Percentiles rank a stretch among this genome's conserved stretches.
Conservation (phyloP, 176 grass and related monocot genomes). For the Chrysopogon serrulatus region DNA sequence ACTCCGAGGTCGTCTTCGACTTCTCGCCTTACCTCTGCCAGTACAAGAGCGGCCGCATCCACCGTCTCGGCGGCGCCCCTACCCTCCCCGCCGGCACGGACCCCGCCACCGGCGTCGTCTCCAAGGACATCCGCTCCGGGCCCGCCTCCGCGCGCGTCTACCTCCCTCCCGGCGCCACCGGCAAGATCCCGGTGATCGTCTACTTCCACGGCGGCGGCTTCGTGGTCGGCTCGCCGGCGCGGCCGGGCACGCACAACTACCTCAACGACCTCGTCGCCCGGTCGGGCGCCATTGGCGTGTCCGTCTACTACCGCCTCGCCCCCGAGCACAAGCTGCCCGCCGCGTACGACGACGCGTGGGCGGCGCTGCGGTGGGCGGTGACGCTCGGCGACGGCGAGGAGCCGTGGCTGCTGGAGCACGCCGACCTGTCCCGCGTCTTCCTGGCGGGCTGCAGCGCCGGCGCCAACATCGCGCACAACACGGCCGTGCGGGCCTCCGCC, state of each 20-base stretch:
- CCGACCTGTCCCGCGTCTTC: slow-evolving; percentile 59
- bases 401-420: slow-evolving; percentile 60
- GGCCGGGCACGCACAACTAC: slow-evolving; percentile 60
- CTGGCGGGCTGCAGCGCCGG: slow-evolving; percentile 62
- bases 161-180: slow-evolving; percentile 34
- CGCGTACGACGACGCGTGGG: slow-evolving; percentile 69
- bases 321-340: slow-evolving; percentile 72
- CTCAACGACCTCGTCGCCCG: slow-evolving; percentile 61
- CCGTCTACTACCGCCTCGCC: slow-evolving; percentile 76
- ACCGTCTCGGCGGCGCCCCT: slow-evolving; percentile 26
- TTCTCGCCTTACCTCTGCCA: slow-evolving; percentile 65
- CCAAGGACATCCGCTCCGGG: slow-evolving; percentile 49
- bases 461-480: slow-evolving; percentile 67
- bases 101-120: slow-evolving; percentile 38
- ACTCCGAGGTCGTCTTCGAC: slow-evolving; percentile 65
- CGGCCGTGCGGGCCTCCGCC: slow-evolving; percentile 39
- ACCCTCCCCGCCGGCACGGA: slow-evolving; percentile 34
- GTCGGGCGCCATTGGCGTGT: slow-evolving; percentile 51
- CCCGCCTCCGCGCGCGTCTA: slow-evolving; percentile 48
- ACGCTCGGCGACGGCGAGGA: slow-evolving; percentile 34
- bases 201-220: slow-evolving; percentile 84
- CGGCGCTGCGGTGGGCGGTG: slow-evolving; percentile 50
- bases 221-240: slow-evolving; percentile 49
- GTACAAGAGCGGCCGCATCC: slow-evolving; percentile 72
- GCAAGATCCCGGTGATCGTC: slow-evolving; percentile 57